Conservation (phyloP, 768 basidiomycete genomes). For the Boletales sp. region DNA sequence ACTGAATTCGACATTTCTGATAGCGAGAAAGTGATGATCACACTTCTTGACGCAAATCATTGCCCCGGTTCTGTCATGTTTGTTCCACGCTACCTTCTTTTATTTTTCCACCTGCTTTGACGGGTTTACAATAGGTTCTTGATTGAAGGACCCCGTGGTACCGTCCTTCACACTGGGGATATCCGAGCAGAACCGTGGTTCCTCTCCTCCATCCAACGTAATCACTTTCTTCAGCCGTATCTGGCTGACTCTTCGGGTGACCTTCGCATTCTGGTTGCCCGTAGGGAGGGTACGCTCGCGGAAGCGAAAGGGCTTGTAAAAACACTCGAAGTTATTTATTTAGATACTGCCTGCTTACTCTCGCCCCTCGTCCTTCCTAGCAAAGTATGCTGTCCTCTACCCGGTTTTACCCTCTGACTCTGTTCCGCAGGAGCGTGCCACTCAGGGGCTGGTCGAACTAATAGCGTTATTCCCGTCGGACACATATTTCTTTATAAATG, state of each 20-base stretch:
- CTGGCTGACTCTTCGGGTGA: conserved; percentile 37
- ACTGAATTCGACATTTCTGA: conserved; percentile 55
- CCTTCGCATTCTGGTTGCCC: conserved; percentile 23
- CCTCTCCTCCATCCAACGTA: conserved; percentile 60
- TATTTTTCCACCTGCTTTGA: not conserved
- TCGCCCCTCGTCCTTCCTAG: conserved; percentile 49
- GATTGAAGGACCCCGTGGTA: conserved; percentile 63
- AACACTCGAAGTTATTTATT: conserved; percentile 71
- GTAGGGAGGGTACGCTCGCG: conserved; percentile 17
- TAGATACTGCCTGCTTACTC: conserved; percentile 76
- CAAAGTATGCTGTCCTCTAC: conserved; percentile 41
- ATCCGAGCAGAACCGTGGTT: conserved; percentile 85
- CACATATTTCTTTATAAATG: conserved; percentile 82
- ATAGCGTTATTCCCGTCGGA: conserved; percentile 62
- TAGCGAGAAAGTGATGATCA: conserved; percentile 62
- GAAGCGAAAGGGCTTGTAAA: conserved; percentile 33
- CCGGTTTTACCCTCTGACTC: not conserved
- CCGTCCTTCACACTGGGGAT: conserved; percentile 91
- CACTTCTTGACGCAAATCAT: conserved; percentile 88
- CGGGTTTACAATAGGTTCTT: conserved; percentile 61
- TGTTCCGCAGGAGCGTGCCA: conserved; percentile 54
- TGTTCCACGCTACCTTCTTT: conserved; percentile 16
- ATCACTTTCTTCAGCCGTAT: conserved; percentile 73
- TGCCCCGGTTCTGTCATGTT: conserved; percentile 94
- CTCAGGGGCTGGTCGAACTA: conserved; percentile 61